Conservation (phyloP, 164 flowering plant species). For the Cinnamomum chago region DNA sequence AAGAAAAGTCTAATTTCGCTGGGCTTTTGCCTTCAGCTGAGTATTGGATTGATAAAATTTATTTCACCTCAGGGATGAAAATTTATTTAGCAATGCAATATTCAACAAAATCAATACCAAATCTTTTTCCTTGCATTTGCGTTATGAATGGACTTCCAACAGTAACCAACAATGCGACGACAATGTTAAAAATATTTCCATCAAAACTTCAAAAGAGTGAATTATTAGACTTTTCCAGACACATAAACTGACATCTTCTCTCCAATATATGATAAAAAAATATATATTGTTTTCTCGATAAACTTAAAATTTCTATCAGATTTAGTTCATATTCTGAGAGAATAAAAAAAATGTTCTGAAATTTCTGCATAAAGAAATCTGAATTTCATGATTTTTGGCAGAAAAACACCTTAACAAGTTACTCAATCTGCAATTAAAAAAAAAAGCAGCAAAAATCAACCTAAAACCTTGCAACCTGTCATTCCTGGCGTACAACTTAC, state of each 20-base stretch:
- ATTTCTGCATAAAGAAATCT: background rate
- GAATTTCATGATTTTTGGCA: background rate
- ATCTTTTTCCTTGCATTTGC: background rate
- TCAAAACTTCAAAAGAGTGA: too few relatives aligned
- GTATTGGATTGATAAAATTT: too few relatives aligned
- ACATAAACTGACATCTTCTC: background rate
- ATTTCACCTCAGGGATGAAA: background rate
- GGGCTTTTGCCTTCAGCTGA: too few relatives aligned
- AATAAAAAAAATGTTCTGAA: too few relatives aligned
- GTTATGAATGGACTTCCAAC: background rate
- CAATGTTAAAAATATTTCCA: too few relatives aligned
- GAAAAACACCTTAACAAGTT: background rate
- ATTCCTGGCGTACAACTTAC: constrained; percentile 34
- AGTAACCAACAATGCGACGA: background rate
- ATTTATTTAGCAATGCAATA: too few relatives aligned
- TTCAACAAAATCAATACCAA: background rate
- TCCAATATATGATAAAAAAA: background rate
- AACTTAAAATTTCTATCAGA: background rate
- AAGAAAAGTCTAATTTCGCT: too few relatives aligned
- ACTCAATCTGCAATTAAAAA: background rate
- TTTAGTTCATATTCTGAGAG: background rate
- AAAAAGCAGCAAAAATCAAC: too few relatives aligned
- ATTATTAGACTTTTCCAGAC: background rate
- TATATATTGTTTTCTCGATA: background rate
- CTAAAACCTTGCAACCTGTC: background rate